These are phyloP conservation scores for Salix caprea DNA, from an alignment of 345 rosid species.

Conservation along the genomic window DNA sequence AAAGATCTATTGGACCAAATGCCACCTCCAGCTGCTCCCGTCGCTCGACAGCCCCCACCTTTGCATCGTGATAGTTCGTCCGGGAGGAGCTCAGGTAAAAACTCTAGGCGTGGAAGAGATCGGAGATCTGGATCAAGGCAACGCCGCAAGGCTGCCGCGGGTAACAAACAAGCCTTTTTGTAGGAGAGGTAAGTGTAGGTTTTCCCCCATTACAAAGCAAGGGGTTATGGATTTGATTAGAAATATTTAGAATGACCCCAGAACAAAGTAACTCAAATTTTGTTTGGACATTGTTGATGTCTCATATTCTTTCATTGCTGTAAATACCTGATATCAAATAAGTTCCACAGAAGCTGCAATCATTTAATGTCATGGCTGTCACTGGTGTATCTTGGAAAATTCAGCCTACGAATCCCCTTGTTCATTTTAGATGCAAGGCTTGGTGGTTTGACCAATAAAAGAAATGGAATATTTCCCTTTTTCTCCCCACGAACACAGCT, in stretches of 20 bases:
- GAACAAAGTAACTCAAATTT: background rate
- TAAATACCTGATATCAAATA: constrained; percentile 16
- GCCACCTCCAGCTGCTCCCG: constrained; percentile 43
- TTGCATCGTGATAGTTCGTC: constrained; percentile 17
- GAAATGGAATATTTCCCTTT: background rate
- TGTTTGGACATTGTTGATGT: constrained; percentile 14
- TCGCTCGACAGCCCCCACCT: constrained; percentile 20
- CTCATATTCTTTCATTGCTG: constrained; percentile 27
- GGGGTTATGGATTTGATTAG: background rate
- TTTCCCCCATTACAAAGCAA: background rate
- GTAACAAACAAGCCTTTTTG: constrained; percentile 30
- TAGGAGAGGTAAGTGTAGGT: constrained; percentile 6
- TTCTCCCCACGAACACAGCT: background rate
- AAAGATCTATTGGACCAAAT: constrained; percentile 67
- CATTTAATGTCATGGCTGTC: background rate
- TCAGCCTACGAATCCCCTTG: background rate
- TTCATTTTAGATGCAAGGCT: background rate
- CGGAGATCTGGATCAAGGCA: constrained; percentile 43
- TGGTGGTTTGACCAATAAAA: background rate
- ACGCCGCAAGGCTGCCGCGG: constrained; percentile 55
- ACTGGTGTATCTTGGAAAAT: background rate
- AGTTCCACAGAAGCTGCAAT: constrained; percentile 7
- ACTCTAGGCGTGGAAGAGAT: constrained; percentile 45
- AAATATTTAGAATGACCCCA: background rate
- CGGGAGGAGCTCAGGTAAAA: constrained; percentile 36